A percentile compares a stretch with the other conserved stretches of the same genome.
Evolutionary conservation across 495 filamentous ascomycete genomes (phyloP).

Genomic region (Pseudotulostoma volvatum): DNA sequence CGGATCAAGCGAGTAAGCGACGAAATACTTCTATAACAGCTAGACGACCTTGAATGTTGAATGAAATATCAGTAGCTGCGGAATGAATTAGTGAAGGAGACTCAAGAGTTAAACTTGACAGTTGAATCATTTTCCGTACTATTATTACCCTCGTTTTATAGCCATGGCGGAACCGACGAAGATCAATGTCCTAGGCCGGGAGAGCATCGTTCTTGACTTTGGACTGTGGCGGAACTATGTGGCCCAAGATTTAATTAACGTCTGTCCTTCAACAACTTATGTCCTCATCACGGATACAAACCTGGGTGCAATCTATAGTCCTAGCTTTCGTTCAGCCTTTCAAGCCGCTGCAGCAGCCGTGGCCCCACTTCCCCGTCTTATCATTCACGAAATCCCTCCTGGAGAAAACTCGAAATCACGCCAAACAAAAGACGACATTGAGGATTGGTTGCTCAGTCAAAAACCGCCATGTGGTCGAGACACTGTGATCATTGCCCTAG

Average conservation of each 20-base stretch:
- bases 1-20: too few species aligned
- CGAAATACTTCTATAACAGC: too few species aligned
- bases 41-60: too few species aligned
- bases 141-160: too few species aligned
- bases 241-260: conserved; percentile 61
- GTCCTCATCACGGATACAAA: conserved; percentile 95
- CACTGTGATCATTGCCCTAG: conserved; percentile 84
- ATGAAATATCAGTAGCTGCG: too few species aligned
- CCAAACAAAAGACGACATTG: conserved; percentile 83
- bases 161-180: conserved; percentile 31
- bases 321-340: conserved; percentile 59
- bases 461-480: conserved; percentile 67
- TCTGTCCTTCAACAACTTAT: conserved; percentile 73
- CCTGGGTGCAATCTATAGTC: conserved; percentile 62
- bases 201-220: conserved; percentile 83
- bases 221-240: conserved; percentile 76
- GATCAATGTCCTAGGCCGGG: conserved; percentile 43
- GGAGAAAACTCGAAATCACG: conserved; percentile 88
- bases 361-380: conserved; percentile 46
- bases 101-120: too few species aligned
- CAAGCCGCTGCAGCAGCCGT: conserved; percentile 31
- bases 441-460: conserved; percentile 92
- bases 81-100: too few species aligned
- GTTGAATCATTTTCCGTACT: too few species aligned
- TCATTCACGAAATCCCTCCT: conserved; percentile 74